Percentiles rank a stretch among this genome's conserved stretches.
Conservation (phyloP, 805 yeast genomes). For the Spathaspora arborariae region DNA sequence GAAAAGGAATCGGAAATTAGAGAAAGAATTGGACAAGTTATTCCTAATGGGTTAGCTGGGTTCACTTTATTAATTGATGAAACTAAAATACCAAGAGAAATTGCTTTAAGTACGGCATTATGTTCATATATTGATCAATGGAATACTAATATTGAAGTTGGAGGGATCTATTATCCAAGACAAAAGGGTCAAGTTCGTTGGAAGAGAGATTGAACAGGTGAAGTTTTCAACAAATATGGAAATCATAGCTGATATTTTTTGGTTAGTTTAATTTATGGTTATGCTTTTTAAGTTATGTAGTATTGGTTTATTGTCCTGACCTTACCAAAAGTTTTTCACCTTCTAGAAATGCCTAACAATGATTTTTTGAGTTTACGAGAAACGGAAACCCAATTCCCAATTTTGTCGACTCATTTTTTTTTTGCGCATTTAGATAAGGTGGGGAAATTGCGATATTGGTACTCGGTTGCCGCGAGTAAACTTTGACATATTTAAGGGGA, state of each 20-base stretch:
- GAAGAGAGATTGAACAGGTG: constrained; percentile 44
- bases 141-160: constrained; percentile 58
- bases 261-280: background rate
- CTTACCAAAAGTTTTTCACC: too few species aligned
- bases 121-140: constrained; percentile 64
- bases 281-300: too few species aligned
- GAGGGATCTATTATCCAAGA: constrained; percentile 61
- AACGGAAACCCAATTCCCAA: constrained; percentile 4
- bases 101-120: constrained; percentile 58
- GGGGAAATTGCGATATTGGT: background rate
- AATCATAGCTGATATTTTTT: background rate
- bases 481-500: background rate
- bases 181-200: constrained; percentile 48
- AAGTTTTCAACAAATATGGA: background rate
- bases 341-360: too few species aligned
- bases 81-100: constrained; percentile 49
- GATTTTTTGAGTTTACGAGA: background rate
- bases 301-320: too few species aligned
- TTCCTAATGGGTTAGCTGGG: constrained; percentile 50
- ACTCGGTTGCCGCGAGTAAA: constrained; percentile 3
- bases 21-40: constrained; percentile 58
- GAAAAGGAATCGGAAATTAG: constrained; percentile 63
- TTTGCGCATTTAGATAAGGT: background rate
- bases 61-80: constrained; percentile 55
- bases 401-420: background rate